phyloP scores from a whole-genome alignment of 306 rosid species.

The Castanea sativa region DNA sequence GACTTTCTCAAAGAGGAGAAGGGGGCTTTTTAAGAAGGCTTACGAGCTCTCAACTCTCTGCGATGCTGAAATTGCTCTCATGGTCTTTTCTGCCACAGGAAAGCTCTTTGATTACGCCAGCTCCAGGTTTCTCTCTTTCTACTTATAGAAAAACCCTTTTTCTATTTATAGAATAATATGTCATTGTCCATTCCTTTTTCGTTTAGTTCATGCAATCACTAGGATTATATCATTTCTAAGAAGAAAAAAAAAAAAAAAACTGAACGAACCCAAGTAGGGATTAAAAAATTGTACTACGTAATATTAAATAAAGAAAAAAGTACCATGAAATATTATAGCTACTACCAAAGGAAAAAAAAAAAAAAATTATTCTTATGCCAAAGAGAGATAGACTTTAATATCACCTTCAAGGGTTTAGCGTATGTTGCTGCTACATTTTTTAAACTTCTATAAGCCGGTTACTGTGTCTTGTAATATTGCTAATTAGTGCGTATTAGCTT shows the following conservation, averaged over 20 bases:
- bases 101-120: constrained; percentile 35
- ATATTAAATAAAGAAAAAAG: background rate
- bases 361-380: too few species aligned
- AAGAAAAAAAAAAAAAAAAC: too few species aligned
- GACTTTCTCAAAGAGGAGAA: constrained; percentile 41
- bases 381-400: background rate
- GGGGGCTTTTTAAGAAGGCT: constrained; percentile 47
- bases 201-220: too few species aligned
- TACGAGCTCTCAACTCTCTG: constrained; percentile 42
- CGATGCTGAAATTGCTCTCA: constrained; percentile 45
- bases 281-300: background rate
- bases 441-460: background rate
- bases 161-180: too few species aligned
- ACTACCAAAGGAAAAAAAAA: background rate
- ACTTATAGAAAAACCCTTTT: background rate
- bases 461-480: background rate
- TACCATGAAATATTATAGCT: background rate
- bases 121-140: constrained; percentile 29
- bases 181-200: too few species aligned
- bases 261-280: background rate
- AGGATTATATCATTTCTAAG: too few species aligned
- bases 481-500: background rate
- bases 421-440: background rate
- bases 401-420: background rate
- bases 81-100: constrained; percentile 35